Evolutionary conservation across 805 yeast species (phyloP).

Genomic region (Kazachstania psychrophila): DNA sequence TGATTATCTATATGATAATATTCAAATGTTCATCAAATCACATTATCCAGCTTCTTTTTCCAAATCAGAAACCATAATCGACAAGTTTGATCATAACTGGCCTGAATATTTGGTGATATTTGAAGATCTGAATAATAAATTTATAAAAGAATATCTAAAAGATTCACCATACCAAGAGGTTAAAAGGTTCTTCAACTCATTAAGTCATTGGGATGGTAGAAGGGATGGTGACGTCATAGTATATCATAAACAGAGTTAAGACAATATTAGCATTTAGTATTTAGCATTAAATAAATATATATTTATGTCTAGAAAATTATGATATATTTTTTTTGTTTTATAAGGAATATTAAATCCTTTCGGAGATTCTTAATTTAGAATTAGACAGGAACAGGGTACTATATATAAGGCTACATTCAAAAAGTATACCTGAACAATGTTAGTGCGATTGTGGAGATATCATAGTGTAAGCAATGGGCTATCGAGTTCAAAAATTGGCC

Average conservation of each 20-base stretch:
- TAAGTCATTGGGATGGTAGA: conserved; percentile 79
- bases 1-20: conserved; percentile 68
- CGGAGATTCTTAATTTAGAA: too few species aligned
- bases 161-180: conserved; percentile 39
- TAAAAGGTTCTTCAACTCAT: conserved; percentile 61
- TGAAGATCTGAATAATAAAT: conserved; percentile 44
- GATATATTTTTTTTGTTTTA: too few species aligned
- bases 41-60: conserved; percentile 38
- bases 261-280: not conserved
- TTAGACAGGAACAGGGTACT: too few species aligned
- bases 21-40: conserved; percentile 42
- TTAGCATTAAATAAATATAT: not conserved
- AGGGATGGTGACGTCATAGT: conserved; percentile 72
- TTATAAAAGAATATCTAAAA: conserved; percentile 34
- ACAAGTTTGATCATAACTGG: conserved; percentile 40
- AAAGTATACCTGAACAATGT: too few species aligned
- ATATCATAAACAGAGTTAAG: conserved; percentile 25
- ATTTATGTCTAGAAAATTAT: too few species aligned
- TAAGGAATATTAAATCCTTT: too few species aligned
- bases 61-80: conserved; percentile 7
- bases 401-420: too few species aligned
- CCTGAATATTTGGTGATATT: conserved; percentile 69
- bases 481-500: not conserved
- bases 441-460: too few species aligned
- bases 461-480: not conserved